phyloP scores from a whole-genome alignment of 768 basidiomycete genomes.

The Suillus americanus region DNA sequence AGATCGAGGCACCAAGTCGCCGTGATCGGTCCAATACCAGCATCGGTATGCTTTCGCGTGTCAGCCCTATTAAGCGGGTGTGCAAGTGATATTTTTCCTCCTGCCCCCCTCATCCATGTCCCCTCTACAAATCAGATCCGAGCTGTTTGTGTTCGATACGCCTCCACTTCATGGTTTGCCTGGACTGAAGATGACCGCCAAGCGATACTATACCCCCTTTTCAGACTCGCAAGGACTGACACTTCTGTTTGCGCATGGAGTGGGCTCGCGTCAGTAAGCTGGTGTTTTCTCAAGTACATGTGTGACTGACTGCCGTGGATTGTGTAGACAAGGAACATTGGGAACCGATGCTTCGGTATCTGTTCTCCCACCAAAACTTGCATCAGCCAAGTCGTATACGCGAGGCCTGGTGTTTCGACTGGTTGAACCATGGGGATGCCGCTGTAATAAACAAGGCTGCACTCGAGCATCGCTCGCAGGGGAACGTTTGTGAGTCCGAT shows the following conservation, averaged over 20 bases:
- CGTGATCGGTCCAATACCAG: neutral
- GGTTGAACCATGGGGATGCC: conserved; percentile 51
- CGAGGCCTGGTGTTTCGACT: conserved; percentile 53
- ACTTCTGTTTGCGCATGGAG: conserved; percentile 47
- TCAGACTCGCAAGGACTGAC: conserved; percentile 39
- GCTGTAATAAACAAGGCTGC: conserved; percentile 41
- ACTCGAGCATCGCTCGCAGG: conserved; percentile 30
- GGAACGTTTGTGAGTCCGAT: conserved; percentile 35
- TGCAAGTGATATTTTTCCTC: neutral
- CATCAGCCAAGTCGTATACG: conserved; percentile 28
- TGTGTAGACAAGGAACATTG: conserved; percentile 55
- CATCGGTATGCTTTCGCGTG: neutral
- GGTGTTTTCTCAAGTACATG: neutral
- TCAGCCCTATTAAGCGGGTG: neutral
- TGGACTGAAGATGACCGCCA: conserved; percentile 43
- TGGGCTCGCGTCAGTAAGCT: conserved; percentile 42
- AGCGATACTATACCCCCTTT: conserved; percentile 36
- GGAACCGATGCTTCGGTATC: conserved; percentile 44
- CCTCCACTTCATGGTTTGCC: conserved; percentile 5
- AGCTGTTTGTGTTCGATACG: conserved; percentile 8
- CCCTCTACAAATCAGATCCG: neutral
- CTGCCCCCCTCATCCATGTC: neutral
- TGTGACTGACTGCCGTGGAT: neutral
- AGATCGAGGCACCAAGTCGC: neutral
- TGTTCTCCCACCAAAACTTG: conserved; percentile 34